Evolutionary conservation across 2,329 filamentous ascomycete genomes (phyloP), one percentile per base, ranked within the genome.

Genomic region (Erysiphe pulchra): DNA sequence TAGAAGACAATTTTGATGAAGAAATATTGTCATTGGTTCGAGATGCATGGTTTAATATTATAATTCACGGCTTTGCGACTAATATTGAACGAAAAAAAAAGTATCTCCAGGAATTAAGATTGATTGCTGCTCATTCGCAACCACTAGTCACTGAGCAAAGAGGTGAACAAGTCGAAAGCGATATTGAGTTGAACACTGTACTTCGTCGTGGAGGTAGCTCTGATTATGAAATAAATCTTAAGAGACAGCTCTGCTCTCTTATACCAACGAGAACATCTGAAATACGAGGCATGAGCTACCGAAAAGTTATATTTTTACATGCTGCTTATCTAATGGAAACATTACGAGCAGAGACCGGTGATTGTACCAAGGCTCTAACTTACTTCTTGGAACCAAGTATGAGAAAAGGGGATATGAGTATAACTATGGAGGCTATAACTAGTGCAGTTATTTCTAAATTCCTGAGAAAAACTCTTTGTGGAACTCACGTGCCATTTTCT

Each of bases 21-120:
- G 76, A 87, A 48, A 73, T 75, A 8, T 71, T 80, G 49, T 71
- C 74, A 24, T 64, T 92, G 47, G 71, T 90, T 52, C 77, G 87
- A 45, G 86, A 98, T 65, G 83, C 84, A 5, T 99, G 90, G 90
- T 95, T 94, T 64, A 99, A 98, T 56, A 84, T 95, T 50, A 82
- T 86, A 18, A 80, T 93, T 0, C 90, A 98, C 59, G 90, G 86
- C 4, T 92, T 95, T 58, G 78, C 77, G 10, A 68, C 79, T 11
- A 71, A 71, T 14, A 87, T 84, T 0, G 71, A 77, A 14, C 72
- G 80, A 46, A 81, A 78, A 16, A 78, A 77, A 57, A 72, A 73
- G 52, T 75, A 92, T 54, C 62, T 76, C 44, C 70, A 78, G 47
- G 85, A 94, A 57, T 68, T 99, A 17, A 75, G 81, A 20, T 68